Base-by-base conservation (phyloP, 75 land plant genomes). In the Pinus tabuliformis region DNA sequence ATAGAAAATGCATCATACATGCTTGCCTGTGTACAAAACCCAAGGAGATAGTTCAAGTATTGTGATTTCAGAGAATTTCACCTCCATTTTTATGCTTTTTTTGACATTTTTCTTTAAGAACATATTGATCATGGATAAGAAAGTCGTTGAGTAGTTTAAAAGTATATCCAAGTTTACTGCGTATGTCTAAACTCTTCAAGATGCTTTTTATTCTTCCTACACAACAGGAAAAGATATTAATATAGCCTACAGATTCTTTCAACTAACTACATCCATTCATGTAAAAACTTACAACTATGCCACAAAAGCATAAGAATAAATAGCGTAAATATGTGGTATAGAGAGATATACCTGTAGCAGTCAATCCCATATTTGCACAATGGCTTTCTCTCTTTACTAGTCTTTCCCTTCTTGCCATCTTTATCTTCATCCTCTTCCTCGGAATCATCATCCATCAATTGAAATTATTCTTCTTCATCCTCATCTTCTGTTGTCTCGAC, bases 391-490 rank as follows among this genome's bases (percentile, higher is more conserved):
- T 68, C 21, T 42, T 21, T 20, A 37, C 12, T 20, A 68, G 4
- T 68, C 2, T 36, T 68, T 68, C 77, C 80, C 57, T 81, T 88
- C 86, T 80, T 57, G 54, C 57, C 77, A 73, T 73, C 75, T 13
- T 78, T 77, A 13, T 73, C 77, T 30, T 71, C 81, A 33, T 78
- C 80, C 57, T 68, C 81, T 16, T 83, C 86, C 14, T 73, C 62
- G 18, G 73, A 78, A 60, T 71, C 81, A 15, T 76, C 80, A 58
- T 83, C 83, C 20, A 73, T 77, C 71, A 77, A 73, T 28, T 16
- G 58, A 72, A 79, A 82, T 14, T 62, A 81, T 14, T 79, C 80
- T 45, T 77, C 81, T 1, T 17, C 59, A n/a, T 80, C 86, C 36
- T 68, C 76, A 3, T 64, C 81, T 1, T 74, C 68, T 56, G 57